Evolutionary conservation across 345 rosid species (phyloP).

Genomic region (Psidium friedrichsthalianum): DNA sequence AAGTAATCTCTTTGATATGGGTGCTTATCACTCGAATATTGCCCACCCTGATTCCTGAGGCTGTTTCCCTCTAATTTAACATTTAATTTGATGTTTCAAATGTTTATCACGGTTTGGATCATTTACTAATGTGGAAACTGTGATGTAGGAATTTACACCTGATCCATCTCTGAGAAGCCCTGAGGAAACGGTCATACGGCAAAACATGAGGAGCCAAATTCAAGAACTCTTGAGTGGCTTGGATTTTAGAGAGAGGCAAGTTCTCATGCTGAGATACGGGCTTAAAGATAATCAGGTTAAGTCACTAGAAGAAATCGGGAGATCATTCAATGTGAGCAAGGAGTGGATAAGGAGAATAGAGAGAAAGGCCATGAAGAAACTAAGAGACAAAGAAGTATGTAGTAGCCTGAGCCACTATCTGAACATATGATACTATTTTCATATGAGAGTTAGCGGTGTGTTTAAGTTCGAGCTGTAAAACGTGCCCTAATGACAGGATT

Average conservation of each 20-base stretch:
- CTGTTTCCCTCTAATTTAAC: neutral
- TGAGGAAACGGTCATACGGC: conserved; percentile 41
- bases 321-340: conserved; percentile 55
- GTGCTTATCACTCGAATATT: neutral
- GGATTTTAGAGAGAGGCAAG: conserved; percentile 60
- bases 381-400: conserved; percentile 29
- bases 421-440: neutral
- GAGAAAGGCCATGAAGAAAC: conserved; percentile 47
- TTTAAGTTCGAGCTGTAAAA: neutral
- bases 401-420: conserved; percentile 33
- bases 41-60: neutral
- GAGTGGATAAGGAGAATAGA: conserved; percentile 76
- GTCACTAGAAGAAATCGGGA: conserved; percentile 77
- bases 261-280: conserved; percentile 52
- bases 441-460: neutral
- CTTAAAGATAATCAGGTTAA: conserved; percentile 35
- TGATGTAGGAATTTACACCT: conserved; percentile 46
- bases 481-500: neutral
- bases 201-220: conserved; percentile 42
- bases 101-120: neutral
- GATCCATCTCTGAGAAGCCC: conserved; percentile 40
- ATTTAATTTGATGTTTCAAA: neutral
- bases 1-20: neutral
- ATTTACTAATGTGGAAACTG: neutral
- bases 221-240: conserved; percentile 36